phyloP scores from a whole-genome alignment of 352 stramenopile genomes.

The Phytophthora agathidicida region DNA sequence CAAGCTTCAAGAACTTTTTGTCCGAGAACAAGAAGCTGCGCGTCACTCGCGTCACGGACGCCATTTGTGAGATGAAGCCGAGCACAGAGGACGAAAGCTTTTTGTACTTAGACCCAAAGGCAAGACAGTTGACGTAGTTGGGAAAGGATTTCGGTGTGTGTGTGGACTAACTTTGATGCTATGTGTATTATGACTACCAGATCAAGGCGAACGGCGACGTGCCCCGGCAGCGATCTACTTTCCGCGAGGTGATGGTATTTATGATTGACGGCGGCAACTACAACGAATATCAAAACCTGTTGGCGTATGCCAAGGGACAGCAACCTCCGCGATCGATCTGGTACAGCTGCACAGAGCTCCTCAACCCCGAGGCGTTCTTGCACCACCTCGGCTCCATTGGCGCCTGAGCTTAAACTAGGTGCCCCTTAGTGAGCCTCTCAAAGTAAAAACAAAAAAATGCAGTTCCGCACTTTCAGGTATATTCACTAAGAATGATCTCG shows the following conservation, averaged over 20 bases:
- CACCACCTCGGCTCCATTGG: constrained; percentile 80
- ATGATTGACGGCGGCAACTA: constrained; percentile 90
- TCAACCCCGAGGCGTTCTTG: constrained; percentile 91
- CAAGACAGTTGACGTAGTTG: too few species aligned
- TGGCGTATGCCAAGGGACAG: constrained; percentile 80
- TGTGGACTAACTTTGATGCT: background rate
- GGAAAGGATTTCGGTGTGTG: too few species aligned
- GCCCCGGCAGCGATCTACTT: constrained; percentile 76
- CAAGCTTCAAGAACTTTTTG: constrained; percentile 89
- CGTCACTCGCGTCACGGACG: constrained; percentile 79
- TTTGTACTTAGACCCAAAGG: constrained; percentile 88
- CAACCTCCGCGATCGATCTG: constrained; percentile 74
- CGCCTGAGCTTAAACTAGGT: constrained; percentile 47
- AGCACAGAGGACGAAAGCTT: constrained; percentile 87
- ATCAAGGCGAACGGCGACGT: constrained; percentile 79
- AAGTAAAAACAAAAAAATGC: constrained; percentile 4
- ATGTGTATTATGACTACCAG: constrained; percentile 23
- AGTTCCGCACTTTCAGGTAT: too few species aligned
- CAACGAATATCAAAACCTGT: constrained; percentile 89
- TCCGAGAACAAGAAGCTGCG: constrained; percentile 90
- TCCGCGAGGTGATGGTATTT: constrained; percentile 88
- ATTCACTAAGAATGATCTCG: too few species aligned
- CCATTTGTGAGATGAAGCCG: constrained; percentile 81
- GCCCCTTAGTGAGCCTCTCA: too few species aligned
- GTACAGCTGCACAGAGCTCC: constrained; percentile 90